phyloP scores from a whole-genome alignment of 805 yeast species.

The Jamesozyma rosinii region DNA sequence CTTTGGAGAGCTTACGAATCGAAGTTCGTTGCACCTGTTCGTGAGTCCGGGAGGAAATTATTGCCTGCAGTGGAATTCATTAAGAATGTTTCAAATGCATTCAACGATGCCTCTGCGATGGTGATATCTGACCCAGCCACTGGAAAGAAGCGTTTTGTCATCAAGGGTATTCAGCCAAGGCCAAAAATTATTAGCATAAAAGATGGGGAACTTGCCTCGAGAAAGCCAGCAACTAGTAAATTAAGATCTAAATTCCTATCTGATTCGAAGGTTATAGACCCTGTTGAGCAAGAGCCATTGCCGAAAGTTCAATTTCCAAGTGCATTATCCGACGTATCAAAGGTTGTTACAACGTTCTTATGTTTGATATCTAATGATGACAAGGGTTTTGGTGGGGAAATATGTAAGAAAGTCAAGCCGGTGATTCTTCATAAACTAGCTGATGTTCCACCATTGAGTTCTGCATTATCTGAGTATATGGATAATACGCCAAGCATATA shows the following conservation, averaged over 20 bases:
- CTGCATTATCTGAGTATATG: slow-evolving; percentile 27
- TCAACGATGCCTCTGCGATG: slow-evolving; percentile 85
- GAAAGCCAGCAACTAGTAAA: slow-evolving; percentile 10
- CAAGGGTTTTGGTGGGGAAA: slow-evolving; percentile 20
- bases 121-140: slow-evolving; percentile 61
- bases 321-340: slow-evolving; percentile 26
- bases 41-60: slow-evolving; percentile 46
- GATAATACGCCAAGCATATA: slow-evolving; percentile 23
- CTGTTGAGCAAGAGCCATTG: slow-evolving; percentile 19
- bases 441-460: slow-evolving; percentile 27
- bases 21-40: slow-evolving; percentile 58
- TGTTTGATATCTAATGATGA: slow-evolving; percentile 28
- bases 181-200: slow-evolving; percentile 41
- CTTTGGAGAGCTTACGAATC: slow-evolving; percentile 92
- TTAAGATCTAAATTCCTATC: slow-evolving; percentile 16
- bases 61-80: slow-evolving; percentile 95
- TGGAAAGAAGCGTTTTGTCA: slow-evolving; percentile 72
- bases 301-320: slow-evolving; percentile 25
- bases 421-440: slow-evolving; percentile 24
- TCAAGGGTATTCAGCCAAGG: slow-evolving; percentile 90
- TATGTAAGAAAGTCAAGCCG: slow-evolving; percentile 26
- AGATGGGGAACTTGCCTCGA: slow-evolving; percentile 39
- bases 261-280: slow-evolving; percentile 11
- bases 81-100: slow-evolving; percentile 84
- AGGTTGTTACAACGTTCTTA: slow-evolving; percentile 26